Conservation (phyloP, 495 filamentous ascomycete species). For the Podospora pseudoanserina region DNA sequence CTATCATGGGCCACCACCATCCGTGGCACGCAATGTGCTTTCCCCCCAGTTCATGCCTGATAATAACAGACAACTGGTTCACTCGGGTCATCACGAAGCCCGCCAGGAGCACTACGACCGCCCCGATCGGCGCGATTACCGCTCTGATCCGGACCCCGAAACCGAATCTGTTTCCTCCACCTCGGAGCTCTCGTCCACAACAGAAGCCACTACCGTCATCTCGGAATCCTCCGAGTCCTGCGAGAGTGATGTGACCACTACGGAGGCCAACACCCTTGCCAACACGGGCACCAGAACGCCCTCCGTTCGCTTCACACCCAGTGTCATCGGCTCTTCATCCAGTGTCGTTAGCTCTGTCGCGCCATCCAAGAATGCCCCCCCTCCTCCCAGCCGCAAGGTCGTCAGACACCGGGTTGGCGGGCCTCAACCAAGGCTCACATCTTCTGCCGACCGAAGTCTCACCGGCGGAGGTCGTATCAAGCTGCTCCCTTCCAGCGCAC, state of each 20-base stretch:
- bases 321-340: conserved; percentile 28
- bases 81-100: neutral
- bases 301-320: conserved; percentile 35
- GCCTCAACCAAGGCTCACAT: conserved; percentile 22
- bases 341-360: conserved; percentile 29
- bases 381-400: conserved; percentile 24
- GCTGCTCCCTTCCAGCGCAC: conserved; percentile 21
- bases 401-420: conserved; percentile 33
- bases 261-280: conserved; percentile 27
- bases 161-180: conserved; percentile 44
- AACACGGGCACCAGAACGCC: conserved; percentile 21
- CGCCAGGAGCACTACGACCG: conserved; percentile 15
- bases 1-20: conserved; percentile 24
- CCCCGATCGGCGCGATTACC: conserved; percentile 23
- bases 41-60: conserved; percentile 23
- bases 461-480: conserved; percentile 31
- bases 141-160: conserved; percentile 30
- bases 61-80: conserved; percentile 11
- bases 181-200: conserved; percentile 45
- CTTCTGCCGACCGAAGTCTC: conserved; percentile 24
- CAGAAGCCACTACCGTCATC: conserved; percentile 39
- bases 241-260: conserved; percentile 32
- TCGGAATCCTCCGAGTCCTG: conserved; percentile 26
- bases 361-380: neutral
- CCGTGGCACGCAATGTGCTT: conserved; percentile 20